phyloP scores from a whole-genome alignment of 2,329 filamentous ascomycete genomes.

The Neophaeococcomyces aloes region DNA sequence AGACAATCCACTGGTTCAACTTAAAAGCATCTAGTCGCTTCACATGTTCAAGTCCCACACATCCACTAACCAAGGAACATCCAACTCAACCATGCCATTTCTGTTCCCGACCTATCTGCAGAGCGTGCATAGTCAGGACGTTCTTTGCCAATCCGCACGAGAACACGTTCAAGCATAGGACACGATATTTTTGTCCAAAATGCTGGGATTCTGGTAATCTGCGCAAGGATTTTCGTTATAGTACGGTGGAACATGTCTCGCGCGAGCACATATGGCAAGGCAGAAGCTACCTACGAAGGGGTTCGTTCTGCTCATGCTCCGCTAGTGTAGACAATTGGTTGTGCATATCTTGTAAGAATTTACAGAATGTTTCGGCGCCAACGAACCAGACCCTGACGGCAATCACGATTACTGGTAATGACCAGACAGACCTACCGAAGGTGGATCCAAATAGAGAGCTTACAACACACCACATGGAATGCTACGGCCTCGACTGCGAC shows the following conservation, averaged over 20 bases:
- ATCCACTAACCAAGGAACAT: conserved; percentile 16
- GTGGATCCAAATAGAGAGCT: not conserved
- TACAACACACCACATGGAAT: conserved; percentile 12
- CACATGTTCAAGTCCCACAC: conserved; percentile 16
- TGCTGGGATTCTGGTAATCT: conserved; percentile 24
- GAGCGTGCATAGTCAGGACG: conserved; percentile 24
- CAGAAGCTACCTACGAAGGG: not conserved
- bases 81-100: conserved; percentile 20
- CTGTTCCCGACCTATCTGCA: conserved; percentile 25
- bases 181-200: conserved; percentile 23
- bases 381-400: not conserved
- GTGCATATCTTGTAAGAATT: conserved; percentile 23
- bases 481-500: conserved; percentile 22
- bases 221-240: conserved; percentile 19
- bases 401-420: not conserved
- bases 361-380: conserved; percentile 16
- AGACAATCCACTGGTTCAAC: conserved; percentile 24
- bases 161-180: conserved; percentile 25
- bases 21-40: conserved; percentile 22
- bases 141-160: conserved; percentile 21
- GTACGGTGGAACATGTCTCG: not conserved
- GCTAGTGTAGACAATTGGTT: conserved; percentile 20
- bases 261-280: conserved; percentile 4
- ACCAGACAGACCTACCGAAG: not conserved
- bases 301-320: not conserved